These are phyloP conservation scores for Mortierella claussenii DNA, from an alignment of 192 early-diverging fungal genomes.

Conservation along the genomic window DNA sequence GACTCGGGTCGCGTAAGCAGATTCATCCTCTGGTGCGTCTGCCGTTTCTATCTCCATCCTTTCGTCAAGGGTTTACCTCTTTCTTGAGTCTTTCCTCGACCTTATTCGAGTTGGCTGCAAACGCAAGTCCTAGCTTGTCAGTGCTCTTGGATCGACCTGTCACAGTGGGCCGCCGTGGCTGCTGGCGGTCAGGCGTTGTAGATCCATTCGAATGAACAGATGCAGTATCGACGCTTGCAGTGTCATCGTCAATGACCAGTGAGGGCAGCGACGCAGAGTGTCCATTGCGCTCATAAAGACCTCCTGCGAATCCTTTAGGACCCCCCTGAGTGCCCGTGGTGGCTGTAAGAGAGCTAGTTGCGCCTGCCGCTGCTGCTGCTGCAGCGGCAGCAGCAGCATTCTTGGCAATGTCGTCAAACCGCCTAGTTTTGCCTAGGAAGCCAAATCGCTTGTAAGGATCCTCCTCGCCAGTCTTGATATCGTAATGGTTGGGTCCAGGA, in stretches of 20 bases:
- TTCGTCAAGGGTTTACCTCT: slow-evolving; percentile 22
- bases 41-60: too few species aligned
- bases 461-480: slow-evolving; percentile 29
- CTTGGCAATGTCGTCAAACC: slow-evolving; percentile 15
- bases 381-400: too few species aligned
- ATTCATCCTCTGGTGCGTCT: too few species aligned
- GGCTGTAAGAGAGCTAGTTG: too few species aligned
- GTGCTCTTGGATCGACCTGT: slow-evolving; percentile 29
- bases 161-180: not conserved
- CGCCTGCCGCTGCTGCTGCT: too few species aligned
- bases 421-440: slow-evolving; percentile 47
- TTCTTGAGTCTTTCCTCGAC: slow-evolving; percentile 32
- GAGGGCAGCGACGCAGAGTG: slow-evolving; percentile 28
- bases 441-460: slow-evolving; percentile 49
- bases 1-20: too few species aligned
- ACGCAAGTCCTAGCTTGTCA: slow-evolving; percentile 24
- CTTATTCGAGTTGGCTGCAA: slow-evolving; percentile 17
- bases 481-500: slow-evolving; percentile 48
- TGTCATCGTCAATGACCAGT: slow-evolving; percentile 33
- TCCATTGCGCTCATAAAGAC: slow-evolving; percentile 21
- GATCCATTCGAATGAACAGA: slow-evolving; percentile 49
- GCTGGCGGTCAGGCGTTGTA: slow-evolving; percentile 22
- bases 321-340: too few species aligned
- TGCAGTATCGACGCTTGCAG: slow-evolving; percentile 10
- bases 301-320: too few species aligned